Percentiles rank a stretch among this genome's conserved stretches.
phyloP scores from a whole-genome alignment of 106 monocot species.

The Dioscorea zingiberensis region DNA sequence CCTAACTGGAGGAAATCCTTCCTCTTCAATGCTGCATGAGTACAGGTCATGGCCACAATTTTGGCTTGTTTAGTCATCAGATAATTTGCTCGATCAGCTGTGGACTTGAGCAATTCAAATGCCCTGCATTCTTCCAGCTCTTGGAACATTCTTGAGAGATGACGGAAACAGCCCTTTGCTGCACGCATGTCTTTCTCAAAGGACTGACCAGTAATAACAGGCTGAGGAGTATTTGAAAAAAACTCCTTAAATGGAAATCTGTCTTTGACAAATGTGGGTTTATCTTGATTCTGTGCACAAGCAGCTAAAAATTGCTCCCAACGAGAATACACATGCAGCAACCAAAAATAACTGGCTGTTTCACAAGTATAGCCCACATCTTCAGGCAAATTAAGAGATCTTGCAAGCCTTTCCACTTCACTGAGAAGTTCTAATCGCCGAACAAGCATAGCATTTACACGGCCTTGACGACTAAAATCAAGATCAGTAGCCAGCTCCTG shows the following conservation, averaged over 20 bases:
- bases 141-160: conserved; percentile 93
- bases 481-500: conserved; percentile 99
- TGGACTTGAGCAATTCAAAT: conserved; percentile 92
- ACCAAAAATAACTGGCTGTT: conserved; percentile 97
- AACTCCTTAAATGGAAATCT: conserved; percentile 80
- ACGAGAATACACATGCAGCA: conserved; percentile 91
- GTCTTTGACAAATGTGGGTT: conserved; percentile 71
- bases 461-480: conserved; percentile 97
- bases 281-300: conserved; percentile 66
- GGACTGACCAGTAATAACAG: conserved; percentile 70
- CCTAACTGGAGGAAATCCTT: conserved; percentile 96
- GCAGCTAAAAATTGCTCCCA: conserved; percentile 98
- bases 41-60: conserved; percentile 99
- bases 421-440: conserved; percentile 72
- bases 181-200: conserved; percentile 94
- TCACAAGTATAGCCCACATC: conserved; percentile 98
- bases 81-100: conserved; percentile 98
- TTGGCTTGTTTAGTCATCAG: conserved; percentile 99
- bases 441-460: conserved; percentile 98
- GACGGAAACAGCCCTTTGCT: conserved; percentile 90
- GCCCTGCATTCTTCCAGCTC: conserved; percentile 97
- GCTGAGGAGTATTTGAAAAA: conserved; percentile 64
- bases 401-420: conserved; percentile 92
- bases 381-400: conserved; percentile 83
- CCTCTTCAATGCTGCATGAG: conserved; percentile 95